Percentiles rank a stretch among this genome's conserved stretches.
Evolutionary conservation across 2,329 filamentous ascomycete genomes (phyloP).

Genomic region (Iodosphaeria phyllophila): DNA sequence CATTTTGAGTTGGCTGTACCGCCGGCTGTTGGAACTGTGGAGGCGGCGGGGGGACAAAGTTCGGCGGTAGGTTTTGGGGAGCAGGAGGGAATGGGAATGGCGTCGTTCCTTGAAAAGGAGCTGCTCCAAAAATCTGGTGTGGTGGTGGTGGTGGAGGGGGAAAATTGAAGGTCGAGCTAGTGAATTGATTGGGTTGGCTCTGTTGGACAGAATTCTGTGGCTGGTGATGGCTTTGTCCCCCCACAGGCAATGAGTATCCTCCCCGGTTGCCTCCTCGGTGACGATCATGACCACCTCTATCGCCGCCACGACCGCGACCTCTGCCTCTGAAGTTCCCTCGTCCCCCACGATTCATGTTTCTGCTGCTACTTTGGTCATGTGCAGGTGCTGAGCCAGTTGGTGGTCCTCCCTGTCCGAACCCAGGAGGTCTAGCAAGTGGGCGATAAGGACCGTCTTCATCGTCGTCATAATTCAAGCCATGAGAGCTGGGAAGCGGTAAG

Average conservation of each 20-base stretch:
- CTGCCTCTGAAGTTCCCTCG: slow-evolving; percentile 28
- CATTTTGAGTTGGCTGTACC: slow-evolving; percentile 16
- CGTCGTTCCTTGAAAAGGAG: slow-evolving; percentile 18
- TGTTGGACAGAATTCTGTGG: slow-evolving; percentile 20
- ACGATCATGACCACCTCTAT: slow-evolving; percentile 18
- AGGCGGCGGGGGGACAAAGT: slow-evolving; percentile 17
- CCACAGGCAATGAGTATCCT: slow-evolving; percentile 21
- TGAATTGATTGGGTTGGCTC: slow-evolving; percentile 11
- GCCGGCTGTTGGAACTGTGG: slow-evolving; percentile 20
- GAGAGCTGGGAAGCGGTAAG: slow-evolving; percentile 16
- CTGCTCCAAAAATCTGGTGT: slow-evolving; percentile 16
- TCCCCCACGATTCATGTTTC: slow-evolving; percentile 17
- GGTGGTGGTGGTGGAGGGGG: slow-evolving; percentile 9
- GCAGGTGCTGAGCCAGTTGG: slow-evolving; percentile 18
- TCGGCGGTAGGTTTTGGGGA: slow-evolving; percentile 16
- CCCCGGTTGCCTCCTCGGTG: slow-evolving; percentile 22
- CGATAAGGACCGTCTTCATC: slow-evolving; percentile 49
- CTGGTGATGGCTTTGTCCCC: slow-evolving; percentile 12
- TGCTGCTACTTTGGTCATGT: slow-evolving; percentile 9
- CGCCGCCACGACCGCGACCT: slow-evolving; percentile 17
- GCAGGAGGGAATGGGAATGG: slow-evolving; percentile 25
- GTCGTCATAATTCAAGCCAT: slow-evolving; percentile 46
- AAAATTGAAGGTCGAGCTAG: slow-evolving; percentile 1
- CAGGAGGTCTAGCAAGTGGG: slow-evolving; percentile 48
- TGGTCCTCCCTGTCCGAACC: slow-evolving; percentile 32